Conservation (phyloP, 805 yeast species). For the Candida cerambycidarum region DNA sequence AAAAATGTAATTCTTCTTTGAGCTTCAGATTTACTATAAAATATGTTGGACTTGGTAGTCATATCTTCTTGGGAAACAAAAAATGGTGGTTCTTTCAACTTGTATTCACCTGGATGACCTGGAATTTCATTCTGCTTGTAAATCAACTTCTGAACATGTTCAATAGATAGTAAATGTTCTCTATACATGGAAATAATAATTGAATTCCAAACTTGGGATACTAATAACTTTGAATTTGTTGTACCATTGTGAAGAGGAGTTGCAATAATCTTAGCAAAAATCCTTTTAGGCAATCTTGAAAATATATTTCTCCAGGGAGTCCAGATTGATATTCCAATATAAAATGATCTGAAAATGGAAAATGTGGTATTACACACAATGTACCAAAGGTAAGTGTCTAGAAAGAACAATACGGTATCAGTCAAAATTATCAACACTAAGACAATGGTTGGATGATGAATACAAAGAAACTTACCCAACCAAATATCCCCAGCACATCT, state of each 20-base stretch:
- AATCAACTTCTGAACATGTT: constrained; percentile 65
- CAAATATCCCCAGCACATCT: constrained; percentile 63
- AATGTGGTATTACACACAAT: constrained; percentile 75
- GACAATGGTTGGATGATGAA: constrained; percentile 55
- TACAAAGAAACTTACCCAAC: constrained; percentile 54
- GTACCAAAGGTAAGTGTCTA: constrained; percentile 86
- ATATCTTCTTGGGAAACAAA: constrained; percentile 84
- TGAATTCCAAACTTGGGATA: constrained; percentile 80
- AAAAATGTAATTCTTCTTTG: constrained; percentile 81
- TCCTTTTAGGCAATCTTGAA: constrained; percentile 72
- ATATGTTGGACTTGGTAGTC: constrained; percentile 54
- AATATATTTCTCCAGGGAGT: constrained; percentile 87
- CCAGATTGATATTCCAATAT: constrained; percentile 79
- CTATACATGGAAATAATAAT: constrained; percentile 80
- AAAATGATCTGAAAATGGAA: constrained; percentile 68
- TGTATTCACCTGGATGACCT: constrained; percentile 30
- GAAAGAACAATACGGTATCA: constrained; percentile 67
- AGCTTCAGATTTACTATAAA: constrained; percentile 70
- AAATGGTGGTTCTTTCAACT: constrained; percentile 69
- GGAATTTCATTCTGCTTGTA: constrained; percentile 49
- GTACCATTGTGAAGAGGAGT: constrained; percentile 32
- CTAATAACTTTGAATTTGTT: constrained; percentile 51
- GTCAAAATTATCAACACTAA: constrained; percentile 54
- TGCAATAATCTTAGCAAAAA: constrained; percentile 65
- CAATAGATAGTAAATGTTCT: constrained; percentile 73